phyloP scores from a whole-genome alignment of 768 basidiomycete genomes.

The Coprinopsis cinerea region DNA sequence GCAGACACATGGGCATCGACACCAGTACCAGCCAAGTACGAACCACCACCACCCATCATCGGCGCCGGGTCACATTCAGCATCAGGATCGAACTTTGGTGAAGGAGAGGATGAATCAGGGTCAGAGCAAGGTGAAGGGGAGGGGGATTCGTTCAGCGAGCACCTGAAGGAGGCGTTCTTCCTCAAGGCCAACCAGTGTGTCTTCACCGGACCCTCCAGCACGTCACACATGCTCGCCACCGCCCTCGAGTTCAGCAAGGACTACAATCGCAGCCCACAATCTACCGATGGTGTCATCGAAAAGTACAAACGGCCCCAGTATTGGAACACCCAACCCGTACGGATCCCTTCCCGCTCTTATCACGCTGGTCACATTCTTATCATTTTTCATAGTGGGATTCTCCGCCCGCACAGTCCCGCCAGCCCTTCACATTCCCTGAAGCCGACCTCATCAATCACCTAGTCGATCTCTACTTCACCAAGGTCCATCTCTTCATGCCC shows the following conservation, averaged over 20 bases:
- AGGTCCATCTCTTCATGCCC: conserved; percentile 40
- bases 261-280: neutral
- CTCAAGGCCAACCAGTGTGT: neutral
- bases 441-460: conserved; percentile 36
- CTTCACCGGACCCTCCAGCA: conserved; percentile 10
- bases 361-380: neutral
- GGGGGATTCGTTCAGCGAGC: neutral
- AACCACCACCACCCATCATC: conserved; percentile 5
- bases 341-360: neutral
- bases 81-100: conserved; percentile 9
- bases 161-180: conserved; percentile 1
- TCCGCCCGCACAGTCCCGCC: conserved; percentile 6
- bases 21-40: conserved; percentile 3
- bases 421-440: conserved; percentile 31
- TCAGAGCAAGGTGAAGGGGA: conserved; percentile 1
- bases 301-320: conserved; percentile 7
- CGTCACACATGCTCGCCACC: neutral
- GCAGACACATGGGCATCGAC: neutral
- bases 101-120: conserved; percentile 26
- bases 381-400: conserved; percentile 25
- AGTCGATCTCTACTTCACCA: conserved; percentile 48
- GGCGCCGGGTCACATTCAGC: conserved; percentile 33
- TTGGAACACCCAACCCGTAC: conserved; percentile 9
- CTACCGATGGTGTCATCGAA: neutral
- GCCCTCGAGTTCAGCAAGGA: conserved; percentile 8